Evolutionary conservation across 345 rosid species (phyloP).

Genomic region (Carallia brachiata): DNA sequence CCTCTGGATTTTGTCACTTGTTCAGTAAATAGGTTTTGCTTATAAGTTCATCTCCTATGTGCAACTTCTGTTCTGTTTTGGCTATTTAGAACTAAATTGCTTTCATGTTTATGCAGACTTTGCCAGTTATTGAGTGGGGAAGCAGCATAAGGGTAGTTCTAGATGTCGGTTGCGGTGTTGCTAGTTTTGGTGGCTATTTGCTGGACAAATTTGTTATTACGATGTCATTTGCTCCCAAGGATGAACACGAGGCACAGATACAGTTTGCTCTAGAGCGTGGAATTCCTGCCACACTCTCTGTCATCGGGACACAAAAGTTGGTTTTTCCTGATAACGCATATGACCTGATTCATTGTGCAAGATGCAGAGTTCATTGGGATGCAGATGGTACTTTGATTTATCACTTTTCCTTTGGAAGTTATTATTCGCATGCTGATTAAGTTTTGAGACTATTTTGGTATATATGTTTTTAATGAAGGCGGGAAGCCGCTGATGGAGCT

Average conservation of each 20-base stretch:
- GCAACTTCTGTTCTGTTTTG: background rate
- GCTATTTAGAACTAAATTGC: background rate
- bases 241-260: constrained; percentile 98
- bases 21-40: background rate
- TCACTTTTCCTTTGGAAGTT: constrained; percentile 2
- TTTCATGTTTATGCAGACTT: constrained; percentile 39
- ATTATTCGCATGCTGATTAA: constrained; percentile 5
- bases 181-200: constrained; percentile 88
- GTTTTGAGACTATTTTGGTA: constrained; percentile 10
- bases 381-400: constrained; percentile 56
- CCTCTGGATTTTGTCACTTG: background rate
- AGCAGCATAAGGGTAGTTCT: constrained; percentile 61
- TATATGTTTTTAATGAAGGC: constrained; percentile 44
- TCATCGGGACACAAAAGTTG: constrained; percentile 77
- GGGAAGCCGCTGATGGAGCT: constrained; percentile 93
- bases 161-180: constrained; percentile 95
- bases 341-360: constrained; percentile 90
- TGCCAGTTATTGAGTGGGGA: constrained; percentile 70
- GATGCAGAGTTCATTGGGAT: constrained; percentile 98
- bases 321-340: constrained; percentile 64
- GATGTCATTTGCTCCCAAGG: constrained; percentile 96
- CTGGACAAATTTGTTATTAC: constrained; percentile 73
- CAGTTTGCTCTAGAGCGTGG: constrained; percentile 94
- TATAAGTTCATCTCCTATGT: background rate
- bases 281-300: constrained; percentile 86